Conservation (phyloP, 441 rosid genomes). For the Corymbia citriodora region DNA sequence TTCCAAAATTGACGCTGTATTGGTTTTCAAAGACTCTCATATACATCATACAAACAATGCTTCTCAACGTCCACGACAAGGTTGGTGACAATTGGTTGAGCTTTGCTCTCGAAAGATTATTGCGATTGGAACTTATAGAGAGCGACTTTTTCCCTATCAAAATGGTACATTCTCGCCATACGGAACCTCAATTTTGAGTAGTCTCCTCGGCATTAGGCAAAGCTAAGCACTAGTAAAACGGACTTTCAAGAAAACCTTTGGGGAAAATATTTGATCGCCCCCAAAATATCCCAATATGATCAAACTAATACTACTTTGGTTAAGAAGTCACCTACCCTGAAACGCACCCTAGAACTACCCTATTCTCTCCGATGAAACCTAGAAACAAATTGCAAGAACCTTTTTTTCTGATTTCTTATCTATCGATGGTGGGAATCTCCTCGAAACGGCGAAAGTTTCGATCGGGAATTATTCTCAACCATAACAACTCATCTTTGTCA, state of each 20-base stretch:
- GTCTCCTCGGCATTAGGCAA: not conserved
- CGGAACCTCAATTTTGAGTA: not conserved
- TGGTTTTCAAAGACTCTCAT: not conserved
- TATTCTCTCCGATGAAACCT: not conserved
- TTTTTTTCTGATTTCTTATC: not conserved
- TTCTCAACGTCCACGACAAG: not conserved
- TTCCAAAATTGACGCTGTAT: not conserved
- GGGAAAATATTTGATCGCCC: not conserved
- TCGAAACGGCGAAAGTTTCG: not conserved
- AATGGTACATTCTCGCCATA: not conserved
- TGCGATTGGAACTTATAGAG: not conserved
- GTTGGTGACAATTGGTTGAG: not conserved
- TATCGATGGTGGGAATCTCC: slow-evolving; percentile 11
- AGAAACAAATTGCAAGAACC: not conserved
- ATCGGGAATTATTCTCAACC: not conserved
- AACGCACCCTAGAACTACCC: not conserved
- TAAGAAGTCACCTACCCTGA: not conserved
- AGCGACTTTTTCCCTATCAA: not conserved
- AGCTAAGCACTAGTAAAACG: not conserved
- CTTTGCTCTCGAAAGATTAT: not conserved
- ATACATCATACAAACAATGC: not conserved
- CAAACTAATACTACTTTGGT: not conserved
- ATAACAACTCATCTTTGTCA: slow-evolving; percentile 16
- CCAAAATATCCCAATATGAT: not conserved
- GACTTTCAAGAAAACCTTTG: not conserved